A percentile compares a stretch with the other conserved stretches of the same genome.
Evolutionary conservation across 1,284 basidiomycete genomes (phyloP).

Genomic region (Xerocomus nothofagi): DNA sequence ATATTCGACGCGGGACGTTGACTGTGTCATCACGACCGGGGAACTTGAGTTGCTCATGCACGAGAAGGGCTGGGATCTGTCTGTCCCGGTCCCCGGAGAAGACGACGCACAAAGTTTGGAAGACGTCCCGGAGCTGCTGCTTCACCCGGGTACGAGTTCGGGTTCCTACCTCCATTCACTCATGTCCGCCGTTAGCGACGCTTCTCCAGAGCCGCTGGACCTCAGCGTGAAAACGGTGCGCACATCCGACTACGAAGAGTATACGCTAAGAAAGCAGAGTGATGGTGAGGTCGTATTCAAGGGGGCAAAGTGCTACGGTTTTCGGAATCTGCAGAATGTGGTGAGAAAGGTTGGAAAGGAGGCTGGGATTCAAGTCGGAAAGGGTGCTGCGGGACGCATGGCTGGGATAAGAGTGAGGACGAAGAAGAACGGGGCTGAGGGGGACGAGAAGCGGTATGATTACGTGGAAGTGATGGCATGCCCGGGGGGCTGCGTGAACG

Average conservation of each 20-base stretch:
- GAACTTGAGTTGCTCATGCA: slow-evolving; percentile 88
- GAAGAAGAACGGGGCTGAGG: slow-evolving; percentile 35
- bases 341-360: slow-evolving; percentile 92
- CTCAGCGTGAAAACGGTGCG: slow-evolving; percentile 55
- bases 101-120: slow-evolving; percentile 16
- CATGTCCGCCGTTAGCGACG: slow-evolving; percentile 49
- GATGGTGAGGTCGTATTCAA: slow-evolving; percentile 76
- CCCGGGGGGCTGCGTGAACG: slow-evolving; percentile 96
- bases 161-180: slow-evolving; percentile 90
- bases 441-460: slow-evolving; percentile 66
- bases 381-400: slow-evolving; percentile 63
- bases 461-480: slow-evolving; percentile 99
- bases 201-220: slow-evolving; percentile 46
- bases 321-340: slow-evolving; percentile 96
- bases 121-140: slow-evolving; percentile 68
- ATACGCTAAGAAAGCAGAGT: slow-evolving; percentile 54
- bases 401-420: slow-evolving; percentile 36
- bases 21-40: slow-evolving; percentile 97
- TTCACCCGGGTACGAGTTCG: slow-evolving; percentile 85
- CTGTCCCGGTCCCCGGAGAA: slow-evolving; percentile 52
- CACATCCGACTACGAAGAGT: slow-evolving; percentile 60
- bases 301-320: slow-evolving; percentile 95
- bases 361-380: slow-evolving; percentile 70
- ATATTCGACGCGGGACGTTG: slow-evolving; percentile 87
- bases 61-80: slow-evolving; percentile 81